Base-by-base conservation (phyloP, 805 yeast genomes). In the Wickerhamiella alocasiicola region DNA sequence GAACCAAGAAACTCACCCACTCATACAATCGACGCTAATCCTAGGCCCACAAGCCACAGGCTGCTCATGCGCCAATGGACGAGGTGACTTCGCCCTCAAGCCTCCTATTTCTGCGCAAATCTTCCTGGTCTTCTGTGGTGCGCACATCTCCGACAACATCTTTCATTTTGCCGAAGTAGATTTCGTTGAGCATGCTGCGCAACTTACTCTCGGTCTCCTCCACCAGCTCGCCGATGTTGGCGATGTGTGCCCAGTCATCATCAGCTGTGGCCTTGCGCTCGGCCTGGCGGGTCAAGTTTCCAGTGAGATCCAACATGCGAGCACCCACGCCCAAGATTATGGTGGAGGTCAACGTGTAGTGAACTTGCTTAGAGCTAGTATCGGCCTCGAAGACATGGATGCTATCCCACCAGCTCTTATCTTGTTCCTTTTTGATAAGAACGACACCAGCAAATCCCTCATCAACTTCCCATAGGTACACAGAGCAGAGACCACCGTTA, bases 371-470 rank as follows among this genome's bases (percentile, higher is more conserved):
- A 30, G 64, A 60, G 19, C 51, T 49, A 12, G 49, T 49, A 33
- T 64, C 66, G 6, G 78, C 78, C 59, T 88, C 96, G 49, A 91
- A 72, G 7, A 88, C 97, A 59, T 88, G 97, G 48, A 88, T 81
- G 41, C 91, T 76, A 60, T 91, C 95, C 98, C 98, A 88, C 38
- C 69, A 44, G 28, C 49, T 45, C 35, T 39, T 36, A 32, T 30
- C 28, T 23, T 38, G 42, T 18, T 46, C 32, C 59, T 88, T 88
- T 63, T 91, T 82, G 56, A 88, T 68, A 45, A 88, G 66, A 12
- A 77, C 85, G 4, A 85, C 95, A 16, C 97, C 97, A 3, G 96
- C 95, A 64, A 88, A 84, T 1, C 81, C 82, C 24, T 61, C 83
- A 26, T 75, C 77, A 17, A 74, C 68, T 52, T 87, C 95, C 98